Conservation (phyloP, 2,329 filamentous ascomycete genomes). For the Cordyceps sp. region DNA sequence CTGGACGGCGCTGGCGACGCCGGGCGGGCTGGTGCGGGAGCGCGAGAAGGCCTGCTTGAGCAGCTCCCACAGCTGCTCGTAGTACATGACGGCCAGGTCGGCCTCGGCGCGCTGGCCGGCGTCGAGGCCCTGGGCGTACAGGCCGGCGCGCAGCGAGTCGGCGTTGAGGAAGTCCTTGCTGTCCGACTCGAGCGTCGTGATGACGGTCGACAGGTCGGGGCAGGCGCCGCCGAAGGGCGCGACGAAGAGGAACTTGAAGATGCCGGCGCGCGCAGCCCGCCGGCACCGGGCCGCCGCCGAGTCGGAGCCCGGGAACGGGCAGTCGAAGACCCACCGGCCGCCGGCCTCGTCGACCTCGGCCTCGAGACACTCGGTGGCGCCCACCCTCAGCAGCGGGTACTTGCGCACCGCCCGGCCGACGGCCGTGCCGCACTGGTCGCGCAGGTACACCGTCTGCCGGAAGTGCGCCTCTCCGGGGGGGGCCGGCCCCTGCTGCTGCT, state of each 20-base stretch:
- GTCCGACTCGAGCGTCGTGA: conserved; percentile 13
- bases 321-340: conserved; percentile 18
- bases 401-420: conserved; percentile 10
- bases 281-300: conserved; percentile 14
- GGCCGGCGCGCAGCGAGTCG: conserved; percentile 9
- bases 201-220: conserved; percentile 16
- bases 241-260: conserved; percentile 15
- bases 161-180: conserved; percentile 13
- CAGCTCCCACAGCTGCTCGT: conserved; percentile 13
- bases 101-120: conserved; percentile 7
- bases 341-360: conserved; percentile 10
- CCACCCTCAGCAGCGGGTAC: conserved; percentile 15
- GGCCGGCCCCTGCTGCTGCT: conserved; percentile 1
- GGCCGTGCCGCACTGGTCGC: conserved; percentile 17
- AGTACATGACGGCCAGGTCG: conserved; percentile 11
- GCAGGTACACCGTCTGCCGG: conserved; percentile 13
- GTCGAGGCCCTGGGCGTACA: conserved; percentile 10
- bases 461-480: conserved; percentile 11
- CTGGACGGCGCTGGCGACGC: conserved; percentile 10
- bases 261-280: conserved; percentile 12
- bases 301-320: conserved; percentile 16
- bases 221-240: conserved; percentile 20
- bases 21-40: conserved; percentile 3
- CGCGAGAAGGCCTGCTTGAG: conserved; percentile 15
- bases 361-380: conserved; percentile 13